A percentile compares a stretch with the other conserved stretches of the same genome.
These are phyloP conservation scores for Solanum etuberosum DNA, from an alignment of 257 asterid species.

Conservation along the genomic window DNA sequence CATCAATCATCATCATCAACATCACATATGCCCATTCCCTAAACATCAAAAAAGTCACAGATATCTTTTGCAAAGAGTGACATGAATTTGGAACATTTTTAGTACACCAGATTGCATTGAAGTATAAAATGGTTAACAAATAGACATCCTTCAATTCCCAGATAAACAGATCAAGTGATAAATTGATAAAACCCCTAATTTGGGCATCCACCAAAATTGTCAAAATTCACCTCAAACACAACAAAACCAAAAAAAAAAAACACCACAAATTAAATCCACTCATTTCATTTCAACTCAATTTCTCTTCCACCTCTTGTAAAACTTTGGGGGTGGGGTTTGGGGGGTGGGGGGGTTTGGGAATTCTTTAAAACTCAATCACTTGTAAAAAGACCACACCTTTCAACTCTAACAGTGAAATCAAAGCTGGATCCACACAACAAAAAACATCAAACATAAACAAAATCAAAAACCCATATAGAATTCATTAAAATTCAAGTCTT, in stretches of 20 bases:
- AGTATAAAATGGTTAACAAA: neutral
- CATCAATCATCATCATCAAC: neutral
- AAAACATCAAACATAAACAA: neutral
- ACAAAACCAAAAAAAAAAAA: neutral
- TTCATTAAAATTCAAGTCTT: neutral
- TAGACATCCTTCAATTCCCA: neutral
- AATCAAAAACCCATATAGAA: neutral
- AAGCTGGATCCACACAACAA: neutral
- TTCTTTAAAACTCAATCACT: neutral
- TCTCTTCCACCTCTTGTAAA: neutral
- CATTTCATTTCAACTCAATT: neutral
- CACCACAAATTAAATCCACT: neutral
- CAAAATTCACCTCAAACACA: neutral
- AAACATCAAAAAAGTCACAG: neutral
- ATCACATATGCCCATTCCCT: neutral
- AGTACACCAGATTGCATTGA: neutral
- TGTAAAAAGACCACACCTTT: neutral
- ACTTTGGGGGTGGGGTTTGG: neutral
- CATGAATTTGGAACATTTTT: neutral
- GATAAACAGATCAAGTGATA: neutral
- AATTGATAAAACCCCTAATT: neutral
- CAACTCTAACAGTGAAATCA: neutral
- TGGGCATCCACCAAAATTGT: neutral
- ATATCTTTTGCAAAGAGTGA: neutral
- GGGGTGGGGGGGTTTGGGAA: neutral